Evolutionary conservation across 2,329 filamentous ascomycete genomes (phyloP).

Genomic region (Microcera coccophila): DNA sequence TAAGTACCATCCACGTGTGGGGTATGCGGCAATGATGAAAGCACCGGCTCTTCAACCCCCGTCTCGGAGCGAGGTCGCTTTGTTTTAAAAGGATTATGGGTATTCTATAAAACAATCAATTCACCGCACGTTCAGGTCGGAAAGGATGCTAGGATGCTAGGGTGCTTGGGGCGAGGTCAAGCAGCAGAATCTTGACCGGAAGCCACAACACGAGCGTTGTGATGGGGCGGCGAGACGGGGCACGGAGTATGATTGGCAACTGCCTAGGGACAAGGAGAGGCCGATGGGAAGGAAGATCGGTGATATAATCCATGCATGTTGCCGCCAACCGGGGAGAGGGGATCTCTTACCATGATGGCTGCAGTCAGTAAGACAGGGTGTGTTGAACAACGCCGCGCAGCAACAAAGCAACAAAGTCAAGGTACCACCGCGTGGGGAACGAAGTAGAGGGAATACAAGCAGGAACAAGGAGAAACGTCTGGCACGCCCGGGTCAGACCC

Average conservation of each 20-base stretch:
- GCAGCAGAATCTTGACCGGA: constrained; percentile 22
- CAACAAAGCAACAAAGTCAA: constrained; percentile 32
- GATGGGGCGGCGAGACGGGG: constrained; percentile 22
- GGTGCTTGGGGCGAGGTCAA: constrained; percentile 23
- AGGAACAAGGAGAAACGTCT: constrained; percentile 31
- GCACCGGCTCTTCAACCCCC: constrained; percentile 22
- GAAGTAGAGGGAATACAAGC: constrained; percentile 34
- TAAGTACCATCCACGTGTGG: constrained; percentile 21
- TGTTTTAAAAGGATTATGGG: constrained; percentile 25
- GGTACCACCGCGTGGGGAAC: constrained; percentile 36
- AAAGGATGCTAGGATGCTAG: constrained; percentile 17
- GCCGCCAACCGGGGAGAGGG: constrained; percentile 38
- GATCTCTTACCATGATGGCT: constrained; percentile 49
- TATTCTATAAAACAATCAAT: constrained; percentile 38
- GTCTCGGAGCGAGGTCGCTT: constrained; percentile 29
- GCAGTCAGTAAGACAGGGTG: constrained; percentile 37
- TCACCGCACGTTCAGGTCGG: constrained; percentile 34
- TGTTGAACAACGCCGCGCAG: constrained; percentile 27
- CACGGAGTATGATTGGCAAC: constrained; percentile 24
- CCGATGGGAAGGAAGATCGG: constrained; percentile 32
- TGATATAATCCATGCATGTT: constrained; percentile 46
- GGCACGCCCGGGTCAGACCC: constrained; percentile 25
- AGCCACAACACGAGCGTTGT: constrained; percentile 26
- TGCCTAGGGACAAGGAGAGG: constrained; percentile 24
- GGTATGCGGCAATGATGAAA: constrained; percentile 18